These are phyloP conservation scores for Schizopora paradoxa DNA, from an alignment of 1,284 basidiomycete genomes.

Conservation along the genomic window DNA sequence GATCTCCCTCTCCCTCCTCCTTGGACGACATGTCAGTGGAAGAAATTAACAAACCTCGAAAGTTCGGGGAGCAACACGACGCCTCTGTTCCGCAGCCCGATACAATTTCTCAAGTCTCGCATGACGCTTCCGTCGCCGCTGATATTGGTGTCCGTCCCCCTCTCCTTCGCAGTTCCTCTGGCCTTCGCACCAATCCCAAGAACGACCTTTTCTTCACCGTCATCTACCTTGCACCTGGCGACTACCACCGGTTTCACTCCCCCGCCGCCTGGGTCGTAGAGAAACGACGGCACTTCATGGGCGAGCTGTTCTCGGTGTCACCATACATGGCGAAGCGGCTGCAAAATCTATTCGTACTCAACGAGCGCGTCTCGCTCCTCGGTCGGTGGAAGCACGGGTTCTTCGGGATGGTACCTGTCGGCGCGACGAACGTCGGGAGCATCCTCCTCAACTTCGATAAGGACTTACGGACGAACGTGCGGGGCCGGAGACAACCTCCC, in stretches of 20 bases:
- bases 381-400: slow-evolving; percentile 95
- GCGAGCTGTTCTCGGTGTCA: slow-evolving; percentile 94
- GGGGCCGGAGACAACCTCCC: slow-evolving; percentile 66
- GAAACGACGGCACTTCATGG: slow-evolving; percentile 90
- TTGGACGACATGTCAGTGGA: slow-evolving; percentile 29
- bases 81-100: slow-evolving; percentile 59
- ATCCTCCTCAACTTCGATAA: slow-evolving; percentile 96
- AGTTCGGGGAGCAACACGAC: slow-evolving; percentile 56
- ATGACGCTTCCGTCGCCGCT: slow-evolving; percentile 62
- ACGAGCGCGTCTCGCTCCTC: slow-evolving; percentile 95
- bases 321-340: slow-evolving; percentile 93
- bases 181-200: slow-evolving; percentile 52
- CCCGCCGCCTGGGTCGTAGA: slow-evolving; percentile 98
- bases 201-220: slow-evolving; percentile 90
- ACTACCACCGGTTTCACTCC: slow-evolving; percentile 97
- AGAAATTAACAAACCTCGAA: slow-evolving; percentile 31
- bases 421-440: slow-evolving; percentile 96
- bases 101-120: slow-evolving; percentile 44
- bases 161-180: slow-evolving; percentile 39
- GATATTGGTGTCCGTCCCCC: slow-evolving; percentile 57
- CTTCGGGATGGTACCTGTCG: slow-evolving; percentile 96
- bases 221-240: slow-evolving; percentile 96
- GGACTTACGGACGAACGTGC: slow-evolving; percentile 81
- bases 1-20: slow-evolving; percentile 17
- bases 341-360: slow-evolving; percentile 92